Evolutionary conservation across 805 yeast genomes (phyloP).

Genomic region (Suhomyces tanzawaensis): DNA sequence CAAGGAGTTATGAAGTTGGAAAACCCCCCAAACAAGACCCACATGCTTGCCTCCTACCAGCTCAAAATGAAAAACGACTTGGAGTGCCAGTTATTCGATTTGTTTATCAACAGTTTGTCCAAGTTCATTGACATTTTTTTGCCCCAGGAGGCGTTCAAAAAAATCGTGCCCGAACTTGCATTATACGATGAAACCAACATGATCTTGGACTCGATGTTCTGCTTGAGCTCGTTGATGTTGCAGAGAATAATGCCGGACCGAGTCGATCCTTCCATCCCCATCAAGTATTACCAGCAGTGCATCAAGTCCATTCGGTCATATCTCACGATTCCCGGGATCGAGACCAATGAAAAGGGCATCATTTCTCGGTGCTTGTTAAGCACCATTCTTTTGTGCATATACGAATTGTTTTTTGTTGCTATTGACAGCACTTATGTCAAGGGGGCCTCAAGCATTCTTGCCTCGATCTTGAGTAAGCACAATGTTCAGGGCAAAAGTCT

Average conservation of each 20-base stretch:
- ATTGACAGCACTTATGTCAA: slow-evolving; percentile 36
- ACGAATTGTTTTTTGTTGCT: slow-evolving; percentile 39
- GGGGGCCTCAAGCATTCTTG: slow-evolving; percentile 35
- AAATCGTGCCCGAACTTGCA: slow-evolving; percentile 35
- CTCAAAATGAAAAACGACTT: slow-evolving; percentile 18
- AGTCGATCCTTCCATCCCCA: slow-evolving; percentile 30
- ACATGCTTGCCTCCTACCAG: slow-evolving; percentile 6
- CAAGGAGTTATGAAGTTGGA: slow-evolving; percentile 20
- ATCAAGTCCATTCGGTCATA: slow-evolving; percentile 32
- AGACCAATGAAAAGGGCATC: slow-evolving; percentile 24
- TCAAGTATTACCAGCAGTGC: slow-evolving; percentile 36
- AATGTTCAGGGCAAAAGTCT: slow-evolving; percentile 15
- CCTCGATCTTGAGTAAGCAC: slow-evolving; percentile 24
- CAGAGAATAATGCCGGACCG: slow-evolving; percentile 27
- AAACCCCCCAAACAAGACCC: slow-evolving; percentile 4
- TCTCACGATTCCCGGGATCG: slow-evolving; percentile 24
- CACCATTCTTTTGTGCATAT: slow-evolving; percentile 36
- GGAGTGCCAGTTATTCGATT: slow-evolving; percentile 32
- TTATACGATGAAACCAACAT: slow-evolving; percentile 37
- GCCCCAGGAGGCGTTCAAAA: slow-evolving; percentile 26
- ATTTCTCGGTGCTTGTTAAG: slow-evolving; percentile 37
- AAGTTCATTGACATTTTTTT: slow-evolving; percentile 33
- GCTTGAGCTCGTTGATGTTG: slow-evolving; percentile 35
- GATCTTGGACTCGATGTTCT: slow-evolving; percentile 36
- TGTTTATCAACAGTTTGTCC: slow-evolving; percentile 30